Percentiles rank a stretch among this genome's conserved stretches.
phyloP scores from a whole-genome alignment of 768 basidiomycete genomes.

The Pleurotus tuoliensis region DNA sequence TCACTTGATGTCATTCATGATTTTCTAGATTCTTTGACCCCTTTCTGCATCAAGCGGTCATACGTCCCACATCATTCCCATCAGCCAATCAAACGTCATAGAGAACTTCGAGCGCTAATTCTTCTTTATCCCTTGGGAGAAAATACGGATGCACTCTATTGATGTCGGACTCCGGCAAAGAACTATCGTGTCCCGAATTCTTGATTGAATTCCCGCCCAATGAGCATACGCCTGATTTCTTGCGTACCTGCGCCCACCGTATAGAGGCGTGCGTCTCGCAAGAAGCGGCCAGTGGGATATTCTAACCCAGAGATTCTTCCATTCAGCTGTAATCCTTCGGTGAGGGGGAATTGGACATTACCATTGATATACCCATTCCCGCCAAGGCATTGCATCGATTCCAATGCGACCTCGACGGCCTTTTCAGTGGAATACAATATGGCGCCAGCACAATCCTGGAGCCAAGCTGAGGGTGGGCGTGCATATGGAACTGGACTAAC shows the following conservation, averaged over 20 bases:
- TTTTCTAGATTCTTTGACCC: too few relatives aligned
- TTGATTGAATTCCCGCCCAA: conserved; percentile 89
- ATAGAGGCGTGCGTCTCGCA: conserved; percentile 86
- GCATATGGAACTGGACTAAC: conserved; percentile 19
- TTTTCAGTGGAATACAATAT: conserved; percentile 92
- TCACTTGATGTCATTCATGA: too few relatives aligned
- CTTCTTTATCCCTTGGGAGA: too few relatives aligned
- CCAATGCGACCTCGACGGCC: conserved; percentile 86
- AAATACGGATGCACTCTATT: too few relatives aligned
- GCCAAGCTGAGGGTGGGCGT: neutral
- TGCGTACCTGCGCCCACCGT: conserved; percentile 97
- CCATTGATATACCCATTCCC: conserved; percentile 97
- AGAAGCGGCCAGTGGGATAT: conserved; percentile 83
- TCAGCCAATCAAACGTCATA: too few relatives aligned
- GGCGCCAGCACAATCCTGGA: conserved; percentile 90
- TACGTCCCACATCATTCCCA: too few relatives aligned
- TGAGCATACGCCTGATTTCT: conserved; percentile 91
- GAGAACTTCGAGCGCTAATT: too few relatives aligned
- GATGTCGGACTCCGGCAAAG: too few relatives aligned
- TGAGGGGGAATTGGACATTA: conserved; percentile 18
- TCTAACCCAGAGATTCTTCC: conserved; percentile 40
- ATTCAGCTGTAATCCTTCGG: neutral
- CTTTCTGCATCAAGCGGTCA: too few relatives aligned
- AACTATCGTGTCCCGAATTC: conserved; percentile 35
- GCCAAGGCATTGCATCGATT: conserved; percentile 91